Evolutionary conservation across 345 rosid genomes (phyloP), one percentile per base, ranked within the genome.

Genomic region (Salix koriyanagi): DNA sequence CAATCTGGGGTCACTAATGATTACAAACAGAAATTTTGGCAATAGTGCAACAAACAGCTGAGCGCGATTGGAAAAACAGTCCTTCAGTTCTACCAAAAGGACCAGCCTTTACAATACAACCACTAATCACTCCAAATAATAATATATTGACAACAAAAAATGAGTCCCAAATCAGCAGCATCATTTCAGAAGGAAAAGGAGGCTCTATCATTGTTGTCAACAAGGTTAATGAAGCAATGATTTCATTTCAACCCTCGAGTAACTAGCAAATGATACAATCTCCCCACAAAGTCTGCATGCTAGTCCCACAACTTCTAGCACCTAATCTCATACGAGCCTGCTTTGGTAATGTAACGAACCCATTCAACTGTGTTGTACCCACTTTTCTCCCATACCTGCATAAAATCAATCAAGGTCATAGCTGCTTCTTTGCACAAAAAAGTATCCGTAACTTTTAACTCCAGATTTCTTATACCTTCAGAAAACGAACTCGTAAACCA

Each of bases 311-410:
- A 67, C 60, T 75, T 77, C 83, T 89, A 94, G 92, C 97, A 90
- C 87, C 99, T 91, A 83, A 96, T 86, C 92, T 96, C 99, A 12
- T 92, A 96, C 3, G 99, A 94, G 23, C 99, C 99, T 0, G 98
- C 99, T 82, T 94, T 96, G 9, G 97, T 94, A 39, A 96, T 96
- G 76, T 96, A 92, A 15, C 98, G 92, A 77, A 92, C 99, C 98
- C 99, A 94, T 81, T 96, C 98, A 10, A 96, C 97, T 0, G 99
- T 96, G 88, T 89, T 96, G 86, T 94, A 94, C 34, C 99, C 99
- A 56, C 97, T 96, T 90, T 96, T 94, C 86, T 96, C 98, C 99
- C 99, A 96, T 14, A 96, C 98, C 99, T 96, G 83, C 72, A 76
- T 32, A 80, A 25, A 66, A 79, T 67, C 62, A 75, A n/a, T 18